These are phyloP conservation scores for Podospora anserina DNA, from an alignment of 495 filamentous ascomycete genomes.

Conservation along the genomic window DNA sequence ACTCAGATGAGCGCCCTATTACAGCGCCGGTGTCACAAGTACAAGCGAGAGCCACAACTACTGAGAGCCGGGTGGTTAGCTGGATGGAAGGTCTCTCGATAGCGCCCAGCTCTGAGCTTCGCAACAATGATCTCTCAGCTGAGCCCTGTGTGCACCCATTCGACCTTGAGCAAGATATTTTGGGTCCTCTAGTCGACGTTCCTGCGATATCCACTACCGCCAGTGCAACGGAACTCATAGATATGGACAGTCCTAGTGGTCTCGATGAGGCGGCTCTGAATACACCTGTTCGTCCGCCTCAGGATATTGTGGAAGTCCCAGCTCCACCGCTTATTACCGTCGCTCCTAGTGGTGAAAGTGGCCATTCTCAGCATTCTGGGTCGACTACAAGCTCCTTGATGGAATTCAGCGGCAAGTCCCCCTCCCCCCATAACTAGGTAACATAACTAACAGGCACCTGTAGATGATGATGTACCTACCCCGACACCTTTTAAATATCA, in stretches of 20 bases:
- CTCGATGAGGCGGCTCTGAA: background rate
- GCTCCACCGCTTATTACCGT: background rate
- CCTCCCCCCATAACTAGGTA: background rate
- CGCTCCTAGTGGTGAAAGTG: background rate
- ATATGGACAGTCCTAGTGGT: background rate
- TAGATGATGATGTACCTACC: background rate
- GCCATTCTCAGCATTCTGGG: background rate
- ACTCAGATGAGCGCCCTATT: background rate
- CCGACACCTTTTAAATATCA: background rate
- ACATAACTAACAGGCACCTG: background rate
- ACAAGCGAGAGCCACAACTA: no score
- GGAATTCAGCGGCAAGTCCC: background rate
- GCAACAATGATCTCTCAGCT: background rate
- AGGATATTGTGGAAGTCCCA: background rate
- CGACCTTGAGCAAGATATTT: background rate
- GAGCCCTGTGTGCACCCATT: background rate
- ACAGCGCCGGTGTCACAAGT: background rate
- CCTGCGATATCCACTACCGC: background rate
- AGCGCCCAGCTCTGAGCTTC: background rate
- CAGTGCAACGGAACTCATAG: background rate
- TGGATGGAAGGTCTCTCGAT: constrained; percentile 12
- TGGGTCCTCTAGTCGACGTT: background rate
- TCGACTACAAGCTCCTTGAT: background rate
- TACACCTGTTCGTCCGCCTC: background rate
- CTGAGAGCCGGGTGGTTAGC: background rate